phyloP scores from a whole-genome alignment of 352 stramenopile species.

The Globisporangium cederbergense region DNA sequence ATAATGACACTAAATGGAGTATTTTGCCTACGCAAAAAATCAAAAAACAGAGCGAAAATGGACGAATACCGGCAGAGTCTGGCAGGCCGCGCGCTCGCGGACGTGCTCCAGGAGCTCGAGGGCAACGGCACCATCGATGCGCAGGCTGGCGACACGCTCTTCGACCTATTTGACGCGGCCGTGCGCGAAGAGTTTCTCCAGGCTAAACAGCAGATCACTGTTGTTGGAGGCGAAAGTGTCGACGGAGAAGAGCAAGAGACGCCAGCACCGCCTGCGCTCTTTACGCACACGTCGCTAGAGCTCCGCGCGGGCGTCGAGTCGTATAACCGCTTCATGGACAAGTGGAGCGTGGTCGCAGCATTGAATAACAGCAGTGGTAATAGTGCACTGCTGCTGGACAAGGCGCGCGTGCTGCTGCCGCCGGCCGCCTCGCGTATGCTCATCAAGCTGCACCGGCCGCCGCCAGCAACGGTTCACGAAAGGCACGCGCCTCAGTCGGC shows the following conservation, averaged over 20 bases:
- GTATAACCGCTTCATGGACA: slow-evolving; percentile 68
- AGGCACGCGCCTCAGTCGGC: slow-evolving; percentile 6
- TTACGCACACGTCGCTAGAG: slow-evolving; percentile 48
- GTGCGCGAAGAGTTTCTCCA: slow-evolving; percentile 30
- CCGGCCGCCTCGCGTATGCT: slow-evolving; percentile 22
- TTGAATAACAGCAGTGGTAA: slow-evolving; percentile 13
- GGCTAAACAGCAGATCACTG: background rate
- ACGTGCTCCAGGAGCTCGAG: slow-evolving; percentile 59
- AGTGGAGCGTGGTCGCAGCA: slow-evolving; percentile 50
- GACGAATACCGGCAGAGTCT: slow-evolving; percentile 63
- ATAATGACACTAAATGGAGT: background rate
- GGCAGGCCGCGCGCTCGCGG: slow-evolving; percentile 53
- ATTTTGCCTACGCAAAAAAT: background rate
- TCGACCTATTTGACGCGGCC: slow-evolving; percentile 51
- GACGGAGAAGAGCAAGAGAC: background rate
- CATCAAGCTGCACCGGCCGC: slow-evolving; percentile 44
- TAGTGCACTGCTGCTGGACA: slow-evolving; percentile 32
- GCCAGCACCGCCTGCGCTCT: slow-evolving; percentile 14
- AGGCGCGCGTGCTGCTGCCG: slow-evolving; percentile 16
- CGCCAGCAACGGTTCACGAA: background rate
- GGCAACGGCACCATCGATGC: slow-evolving; percentile 18
- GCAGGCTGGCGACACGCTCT: slow-evolving; percentile 38
- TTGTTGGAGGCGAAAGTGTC: background rate
- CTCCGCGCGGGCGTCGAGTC: slow-evolving; percentile 36
- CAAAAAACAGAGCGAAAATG: slow-evolving; percentile 23